Evolutionary conservation across 257 asterid species (phyloP), one percentile per base, ranked within the genome.

Genomic region (Verbascum thapsus): DNA sequence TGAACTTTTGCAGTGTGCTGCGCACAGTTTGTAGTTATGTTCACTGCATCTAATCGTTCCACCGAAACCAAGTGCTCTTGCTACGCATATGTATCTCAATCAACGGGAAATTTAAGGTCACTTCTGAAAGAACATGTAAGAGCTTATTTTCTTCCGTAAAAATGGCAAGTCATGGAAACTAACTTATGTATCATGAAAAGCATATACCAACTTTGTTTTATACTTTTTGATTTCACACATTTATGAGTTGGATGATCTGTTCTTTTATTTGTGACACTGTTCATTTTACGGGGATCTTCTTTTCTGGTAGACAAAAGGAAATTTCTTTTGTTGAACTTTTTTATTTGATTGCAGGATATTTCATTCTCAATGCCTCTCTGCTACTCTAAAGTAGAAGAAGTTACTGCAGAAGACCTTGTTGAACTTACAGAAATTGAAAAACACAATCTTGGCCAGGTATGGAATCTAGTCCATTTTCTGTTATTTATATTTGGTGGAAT

Each of bases 351-450:
- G 69, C 85, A 94, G 99, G 96, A 76, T 58, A 83, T 84, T 74
- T 75, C 78, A 66, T 92, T 85, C 77, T 70, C 96, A 51, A 89
- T 92, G 99, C 99, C 97, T 67, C 95, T 89, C 74, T 83, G 87
- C 66, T 71, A 53, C 72, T 82, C 88, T 23, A 87, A 74, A 67
- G 80, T 86, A 76, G 96, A 87, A 82, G 96, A 92, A 77, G 80
- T 74, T 61, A 72, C 80, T 65, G 77, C 85, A 68, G 97, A 89
- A 68, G 96, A 92, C 74, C 80, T 85, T 72, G 83, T 76, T 63
- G 97, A 80, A 71, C 95, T 88, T 71, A 80, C 96, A 63, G 88
- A 84, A 73, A 85, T 83, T 41, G 85, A 78, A 70, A 91, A 83
- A 67, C 75, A 83, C 73, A 83, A 87, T 79, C 80, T 79, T 10